phyloP scores from a whole-genome alignment of 2,329 filamentous ascomycete species.

The Fonsecaea nubica region DNA sequence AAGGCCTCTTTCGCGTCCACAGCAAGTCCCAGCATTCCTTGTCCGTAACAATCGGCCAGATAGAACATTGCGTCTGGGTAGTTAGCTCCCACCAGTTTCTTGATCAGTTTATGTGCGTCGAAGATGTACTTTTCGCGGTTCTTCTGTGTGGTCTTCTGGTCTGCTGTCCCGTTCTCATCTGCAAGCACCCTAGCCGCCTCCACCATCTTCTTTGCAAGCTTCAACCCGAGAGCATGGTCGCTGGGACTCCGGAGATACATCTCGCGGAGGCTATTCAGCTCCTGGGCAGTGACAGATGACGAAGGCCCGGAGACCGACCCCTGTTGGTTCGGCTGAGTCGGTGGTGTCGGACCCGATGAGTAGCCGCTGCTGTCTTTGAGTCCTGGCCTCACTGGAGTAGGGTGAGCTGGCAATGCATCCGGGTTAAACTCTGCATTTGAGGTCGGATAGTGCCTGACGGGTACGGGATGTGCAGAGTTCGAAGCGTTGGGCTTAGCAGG shows the following conservation, averaged over 20 bases:
- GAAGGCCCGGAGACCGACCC: conserved; percentile 10
- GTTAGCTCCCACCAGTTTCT: conserved; percentile 77
- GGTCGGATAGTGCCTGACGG: conserved; percentile 32
- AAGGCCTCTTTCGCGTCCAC: conserved; percentile 92
- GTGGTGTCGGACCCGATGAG: conserved; percentile 14
- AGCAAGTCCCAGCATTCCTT: conserved; percentile 77
- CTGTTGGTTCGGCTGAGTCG: conserved; percentile 14
- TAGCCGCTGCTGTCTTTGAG: conserved; percentile 31
- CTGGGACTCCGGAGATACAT: conserved; percentile 72
- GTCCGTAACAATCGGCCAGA: conserved; percentile 85
- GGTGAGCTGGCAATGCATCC: conserved; percentile 63
- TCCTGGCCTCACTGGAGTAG: conserved; percentile 61
- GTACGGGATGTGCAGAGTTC: conserved; percentile 35
- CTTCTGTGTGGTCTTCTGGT: conserved; percentile 67
- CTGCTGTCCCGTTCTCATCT: conserved; percentile 74
- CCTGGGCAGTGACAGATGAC: conserved; percentile 72
- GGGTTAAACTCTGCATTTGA: conserved; percentile 50
- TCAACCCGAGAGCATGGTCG: conserved; percentile 74
- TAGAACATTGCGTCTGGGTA: conserved; percentile 92
- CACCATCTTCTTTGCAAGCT: conserved; percentile 80
- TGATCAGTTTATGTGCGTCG: conserved; percentile 88
- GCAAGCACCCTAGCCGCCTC: conserved; percentile 83
- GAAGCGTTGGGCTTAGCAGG: conserved; percentile 19
- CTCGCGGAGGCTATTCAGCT: conserved; percentile 76
- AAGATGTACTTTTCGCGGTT: conserved; percentile 80